Conservation (phyloP, 192 early-diverging fungal genomes). For the Chytriomyces sp. region DNA sequence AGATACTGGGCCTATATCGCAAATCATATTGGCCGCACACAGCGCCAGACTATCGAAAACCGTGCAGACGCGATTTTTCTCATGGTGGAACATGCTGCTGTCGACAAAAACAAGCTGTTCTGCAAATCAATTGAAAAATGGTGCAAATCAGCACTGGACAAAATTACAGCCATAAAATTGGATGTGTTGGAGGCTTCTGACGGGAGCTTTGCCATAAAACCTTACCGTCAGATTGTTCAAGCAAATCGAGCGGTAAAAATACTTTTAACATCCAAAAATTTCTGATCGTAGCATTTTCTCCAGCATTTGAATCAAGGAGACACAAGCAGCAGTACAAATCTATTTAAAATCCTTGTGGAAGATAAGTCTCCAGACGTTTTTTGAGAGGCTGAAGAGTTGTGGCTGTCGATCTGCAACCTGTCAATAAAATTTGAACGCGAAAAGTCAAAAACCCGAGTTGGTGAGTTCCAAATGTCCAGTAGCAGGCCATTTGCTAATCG, state of each 20-base stretch:
- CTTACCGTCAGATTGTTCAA: not conserved
- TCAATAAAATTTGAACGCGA: not conserved
- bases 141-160: not conserved
- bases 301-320: not conserved
- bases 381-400: not conserved
- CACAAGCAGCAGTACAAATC: not conserved
- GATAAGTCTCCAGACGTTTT: not conserved
- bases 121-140: not conserved
- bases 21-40: not conserved
- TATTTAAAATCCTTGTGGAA: not conserved
- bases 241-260: not conserved
- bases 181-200: not conserved
- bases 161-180: not conserved
- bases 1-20: not conserved
- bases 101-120: conserved; percentile 1
- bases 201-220: not conserved
- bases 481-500: not conserved
- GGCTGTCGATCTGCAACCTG: not conserved
- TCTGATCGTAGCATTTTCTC: not conserved
- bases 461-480: not conserved
- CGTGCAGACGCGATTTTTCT: not conserved
- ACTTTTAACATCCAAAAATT: not conserved
- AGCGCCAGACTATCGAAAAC: not conserved
- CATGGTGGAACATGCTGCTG: not conserved
- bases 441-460: not conserved